phyloP scores from a whole-genome alignment of 805 yeast genomes.

The Candida coquimbonensis region DNA sequence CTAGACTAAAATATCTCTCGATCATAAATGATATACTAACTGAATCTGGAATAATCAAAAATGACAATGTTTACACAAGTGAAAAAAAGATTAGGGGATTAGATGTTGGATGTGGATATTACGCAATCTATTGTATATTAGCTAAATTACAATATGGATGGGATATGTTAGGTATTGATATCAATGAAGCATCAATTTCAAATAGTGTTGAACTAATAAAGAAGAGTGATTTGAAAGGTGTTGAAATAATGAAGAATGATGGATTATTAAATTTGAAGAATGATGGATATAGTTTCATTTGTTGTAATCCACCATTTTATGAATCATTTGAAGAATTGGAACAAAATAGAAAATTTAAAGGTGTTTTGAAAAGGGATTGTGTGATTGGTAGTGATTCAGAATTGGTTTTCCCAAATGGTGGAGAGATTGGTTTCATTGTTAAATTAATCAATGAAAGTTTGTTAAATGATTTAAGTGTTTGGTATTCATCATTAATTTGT shows the following conservation, averaged over 20 bases:
- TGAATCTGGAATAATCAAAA: background rate
- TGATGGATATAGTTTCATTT: constrained; percentile 23
- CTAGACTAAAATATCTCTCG: constrained; percentile 2
- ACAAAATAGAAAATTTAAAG: constrained; percentile 20
- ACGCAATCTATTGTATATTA: constrained; percentile 40
- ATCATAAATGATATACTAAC: background rate
- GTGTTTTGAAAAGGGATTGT: constrained; percentile 10
- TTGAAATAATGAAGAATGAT: constrained; percentile 9
- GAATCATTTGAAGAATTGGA: constrained; percentile 28
- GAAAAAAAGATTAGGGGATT: constrained; percentile 19
- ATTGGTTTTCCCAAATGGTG: constrained; percentile 35
- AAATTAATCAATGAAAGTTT: constrained; percentile 30
- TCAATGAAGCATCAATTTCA: constrained; percentile 28
- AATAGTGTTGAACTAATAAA: constrained; percentile 24
- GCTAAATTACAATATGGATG: constrained; percentile 22
- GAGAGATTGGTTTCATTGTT: constrained; percentile 35
- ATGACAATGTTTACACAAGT: too few species aligned
- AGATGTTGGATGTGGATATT: constrained; percentile 47
- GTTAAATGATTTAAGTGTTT: constrained; percentile 15
- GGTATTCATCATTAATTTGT: constrained; percentile 38
- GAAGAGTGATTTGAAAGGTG: constrained; percentile 20
- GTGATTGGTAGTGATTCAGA: constrained; percentile 31
- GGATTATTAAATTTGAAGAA: constrained; percentile 7
- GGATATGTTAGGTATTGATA: constrained; percentile 37
- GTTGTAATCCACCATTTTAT: constrained; percentile 54